Percentiles rank a stretch among this genome's conserved stretches.
phyloP scores from a whole-genome alignment of 352 stramenopile genomes.

The Aphanomyces invadans region DNA sequence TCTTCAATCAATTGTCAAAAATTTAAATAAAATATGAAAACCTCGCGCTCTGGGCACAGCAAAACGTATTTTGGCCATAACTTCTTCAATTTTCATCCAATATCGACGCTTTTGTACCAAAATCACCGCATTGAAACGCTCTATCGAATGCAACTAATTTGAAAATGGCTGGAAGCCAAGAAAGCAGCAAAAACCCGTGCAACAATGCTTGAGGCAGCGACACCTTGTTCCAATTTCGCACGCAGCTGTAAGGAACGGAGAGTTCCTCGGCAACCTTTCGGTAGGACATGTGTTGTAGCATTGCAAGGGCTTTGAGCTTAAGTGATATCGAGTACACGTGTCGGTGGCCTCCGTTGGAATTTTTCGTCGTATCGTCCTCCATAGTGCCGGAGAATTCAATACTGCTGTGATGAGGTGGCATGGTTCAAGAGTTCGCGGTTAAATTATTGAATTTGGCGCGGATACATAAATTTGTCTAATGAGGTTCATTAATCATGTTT shows the following conservation, averaged over 20 bases:
- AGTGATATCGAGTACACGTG: background rate
- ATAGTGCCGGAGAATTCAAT: background rate
- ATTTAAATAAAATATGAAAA: background rate
- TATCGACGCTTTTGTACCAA: background rate
- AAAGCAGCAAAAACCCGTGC: too few relatives aligned
- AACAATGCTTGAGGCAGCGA: background rate
- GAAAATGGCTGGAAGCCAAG: background rate
- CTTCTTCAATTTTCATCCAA: background rate
- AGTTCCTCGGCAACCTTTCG: background rate
- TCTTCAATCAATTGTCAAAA: background rate
- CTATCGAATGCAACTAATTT: conserved; percentile 10
- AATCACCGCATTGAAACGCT: background rate
- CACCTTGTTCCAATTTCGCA: background rate
- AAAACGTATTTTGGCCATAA: background rate
- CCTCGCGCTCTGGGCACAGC: background rate
- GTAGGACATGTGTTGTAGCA: background rate
- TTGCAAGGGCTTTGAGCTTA: background rate
- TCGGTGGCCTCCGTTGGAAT: background rate
- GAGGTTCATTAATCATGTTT: background rate
- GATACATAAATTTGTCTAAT: background rate
- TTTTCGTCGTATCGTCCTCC: background rate
- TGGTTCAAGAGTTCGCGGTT: background rate
- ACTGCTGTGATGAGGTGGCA: background rate
- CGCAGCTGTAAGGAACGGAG: background rate
- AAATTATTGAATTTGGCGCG: background rate